Conservation (phyloP, 352 stramenopile genomes). For the Aphanomyces stellatus region DNA sequence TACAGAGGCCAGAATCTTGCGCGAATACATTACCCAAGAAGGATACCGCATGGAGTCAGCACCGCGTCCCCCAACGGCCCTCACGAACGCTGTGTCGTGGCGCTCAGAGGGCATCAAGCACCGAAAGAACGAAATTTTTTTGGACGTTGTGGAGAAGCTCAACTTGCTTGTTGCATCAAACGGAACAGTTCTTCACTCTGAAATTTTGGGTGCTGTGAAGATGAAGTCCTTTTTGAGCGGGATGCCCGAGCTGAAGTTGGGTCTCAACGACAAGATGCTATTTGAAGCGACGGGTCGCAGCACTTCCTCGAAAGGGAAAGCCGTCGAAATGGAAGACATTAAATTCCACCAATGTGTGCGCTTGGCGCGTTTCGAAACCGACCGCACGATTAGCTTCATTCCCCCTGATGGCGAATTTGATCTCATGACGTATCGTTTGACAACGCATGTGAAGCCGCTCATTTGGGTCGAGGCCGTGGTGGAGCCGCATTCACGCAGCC, state of each 20-base stretch:
- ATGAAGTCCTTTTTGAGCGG: conserved; percentile 98
- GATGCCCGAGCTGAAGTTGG: conserved; percentile 99
- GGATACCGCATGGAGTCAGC: conserved; percentile 91
- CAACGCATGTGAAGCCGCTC: conserved; percentile 98
- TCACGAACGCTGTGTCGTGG: conserved; percentile 99
- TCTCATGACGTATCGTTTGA: conserved; percentile 98
- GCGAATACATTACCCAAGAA: conserved; percentile 97
- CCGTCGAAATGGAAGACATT: conserved; percentile 99
- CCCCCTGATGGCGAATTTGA: conserved; percentile 99
- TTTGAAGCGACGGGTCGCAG: conserved; percentile 94
- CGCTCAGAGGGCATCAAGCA: conserved; percentile 99
- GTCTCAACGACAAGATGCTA: conserved; percentile 99
- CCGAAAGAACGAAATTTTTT: conserved; percentile 99
- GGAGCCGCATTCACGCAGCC: conserved; percentile 93
- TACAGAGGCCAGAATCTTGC: conserved; percentile 78
- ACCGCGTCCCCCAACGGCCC: conserved; percentile 88
- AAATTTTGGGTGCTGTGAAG: conserved; percentile 97
- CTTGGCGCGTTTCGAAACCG: conserved; percentile 98
- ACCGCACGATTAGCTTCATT: conserved; percentile 99
- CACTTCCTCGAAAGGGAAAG: conserved; percentile 85
- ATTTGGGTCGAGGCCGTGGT: conserved; percentile 99
- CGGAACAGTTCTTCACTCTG: conserved; percentile 96
- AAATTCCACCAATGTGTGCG: conserved; percentile 99
- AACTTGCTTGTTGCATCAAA: conserved; percentile 94
- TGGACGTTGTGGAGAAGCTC: conserved; percentile 99